Conservation (phyloP, 176 grass and related monocot species). For the Pharus latifolius region DNA sequence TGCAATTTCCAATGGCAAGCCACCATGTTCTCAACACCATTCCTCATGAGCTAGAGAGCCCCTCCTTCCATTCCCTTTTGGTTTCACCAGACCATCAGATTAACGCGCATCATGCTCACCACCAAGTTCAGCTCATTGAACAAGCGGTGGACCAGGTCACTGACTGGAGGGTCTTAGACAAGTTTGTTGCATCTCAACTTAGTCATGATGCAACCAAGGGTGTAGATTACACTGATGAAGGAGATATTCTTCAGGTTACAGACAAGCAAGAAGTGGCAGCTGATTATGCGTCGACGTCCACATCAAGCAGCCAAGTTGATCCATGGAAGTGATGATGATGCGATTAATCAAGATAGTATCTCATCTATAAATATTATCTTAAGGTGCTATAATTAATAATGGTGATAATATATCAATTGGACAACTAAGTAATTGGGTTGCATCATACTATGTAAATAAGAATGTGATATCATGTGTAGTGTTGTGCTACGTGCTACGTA, state of each 20-base stretch:
- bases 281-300: conserved; percentile 68
- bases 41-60: conserved; percentile 53
- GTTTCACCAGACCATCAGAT: conserved; percentile 33
- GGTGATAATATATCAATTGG: conserved; percentile 16
- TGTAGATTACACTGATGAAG: conserved; percentile 35
- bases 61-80: conserved; percentile 49
- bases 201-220: conserved; percentile 62
- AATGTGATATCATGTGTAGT: conserved; percentile 11
- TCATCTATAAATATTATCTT: conserved; percentile 23
- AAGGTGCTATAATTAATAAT: conserved; percentile 29
- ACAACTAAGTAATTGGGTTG: conserved; percentile 31
- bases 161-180: conserved; percentile 84
- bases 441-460: conserved; percentile 29
- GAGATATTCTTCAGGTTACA: conserved; percentile 49
- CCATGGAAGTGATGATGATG: conserved; percentile 74
- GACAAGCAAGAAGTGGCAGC: conserved; percentile 52
- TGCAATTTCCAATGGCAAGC: conserved; percentile 55
- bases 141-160: conserved; percentile 40
- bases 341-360: conserved; percentile 19
- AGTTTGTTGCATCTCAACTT: conserved; percentile 92
- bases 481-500: conserved; percentile 7
- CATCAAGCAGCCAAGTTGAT: conserved; percentile 84
- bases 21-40: conserved; percentile 42
- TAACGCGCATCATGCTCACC: conserved; percentile 15
- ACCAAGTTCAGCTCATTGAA: conserved; percentile 44